Conservation (phyloP, 148 eudicot genomes). For the Mesembryanthemum crystallinum region DNA sequence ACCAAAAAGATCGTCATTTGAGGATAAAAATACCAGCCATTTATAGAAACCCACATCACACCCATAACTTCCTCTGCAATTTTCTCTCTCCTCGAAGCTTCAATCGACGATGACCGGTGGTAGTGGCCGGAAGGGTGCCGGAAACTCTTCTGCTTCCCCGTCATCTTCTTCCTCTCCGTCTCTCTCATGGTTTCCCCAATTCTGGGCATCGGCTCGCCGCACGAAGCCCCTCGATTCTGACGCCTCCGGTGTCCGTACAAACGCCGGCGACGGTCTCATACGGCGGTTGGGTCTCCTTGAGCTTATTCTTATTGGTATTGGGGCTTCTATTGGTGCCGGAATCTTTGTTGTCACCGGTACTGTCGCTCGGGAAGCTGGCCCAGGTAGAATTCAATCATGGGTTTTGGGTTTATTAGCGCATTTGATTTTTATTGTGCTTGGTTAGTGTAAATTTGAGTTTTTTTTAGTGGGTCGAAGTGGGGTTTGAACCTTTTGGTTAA, state of each 20-base stretch:
- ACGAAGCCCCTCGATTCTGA: constrained; percentile 26
- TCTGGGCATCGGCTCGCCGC: constrained; percentile 67
- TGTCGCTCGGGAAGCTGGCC: constrained; percentile 91
- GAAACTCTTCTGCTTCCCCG: not conserved
- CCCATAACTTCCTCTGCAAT: not conserved
- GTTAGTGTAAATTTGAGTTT: not conserved
- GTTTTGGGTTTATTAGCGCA: not conserved
- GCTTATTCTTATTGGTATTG: constrained; percentile 74
- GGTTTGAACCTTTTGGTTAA: not conserved
- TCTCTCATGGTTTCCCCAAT: constrained; percentile 37
- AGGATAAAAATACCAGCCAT: too few relatives aligned
- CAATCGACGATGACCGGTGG: not conserved
- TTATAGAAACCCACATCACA: not conserved
- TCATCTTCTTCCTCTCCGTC: constrained; percentile 19
- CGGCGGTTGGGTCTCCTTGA: constrained; percentile 78
- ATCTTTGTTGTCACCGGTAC: constrained; percentile 96
- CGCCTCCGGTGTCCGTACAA: constrained; percentile 26
- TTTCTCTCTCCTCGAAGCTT: not conserved
- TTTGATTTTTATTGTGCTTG: not conserved
- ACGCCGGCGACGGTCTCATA: constrained; percentile 55
- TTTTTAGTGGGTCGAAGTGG: not conserved
- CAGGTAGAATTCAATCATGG: constrained; percentile 45
- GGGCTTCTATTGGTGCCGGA: constrained; percentile 97
- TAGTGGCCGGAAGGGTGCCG: not conserved
- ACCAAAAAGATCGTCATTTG: not conserved